A percentile compares a stretch with the other conserved stretches of the same genome.
These are phyloP conservation scores for Mycena latifolia DNA, from an alignment of 768 basidiomycete species.

Conservation along the genomic window DNA sequence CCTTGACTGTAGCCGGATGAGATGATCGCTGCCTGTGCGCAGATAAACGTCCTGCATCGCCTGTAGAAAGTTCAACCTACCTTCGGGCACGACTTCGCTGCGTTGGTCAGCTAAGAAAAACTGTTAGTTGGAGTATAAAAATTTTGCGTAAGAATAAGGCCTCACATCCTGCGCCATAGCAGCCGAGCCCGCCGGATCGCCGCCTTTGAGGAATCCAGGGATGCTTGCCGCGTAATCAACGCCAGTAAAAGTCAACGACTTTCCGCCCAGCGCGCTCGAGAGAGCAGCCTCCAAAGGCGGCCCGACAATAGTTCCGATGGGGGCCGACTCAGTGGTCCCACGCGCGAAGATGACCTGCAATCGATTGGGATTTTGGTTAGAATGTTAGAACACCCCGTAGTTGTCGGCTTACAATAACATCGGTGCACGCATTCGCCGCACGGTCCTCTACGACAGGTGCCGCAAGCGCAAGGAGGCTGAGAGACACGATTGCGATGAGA, in stretches of 20 bases:
- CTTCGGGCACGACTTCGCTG: slow-evolving; percentile 40
- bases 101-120: slow-evolving; percentile 24
- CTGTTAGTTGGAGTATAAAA: slow-evolving; percentile 22
- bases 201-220: slow-evolving; percentile 52
- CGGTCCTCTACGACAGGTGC: too few relatives aligned
- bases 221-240: slow-evolving; percentile 51
- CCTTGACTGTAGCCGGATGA: slow-evolving; percentile 42
- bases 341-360: slow-evolving; percentile 51
- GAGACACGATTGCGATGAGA: too few relatives aligned
- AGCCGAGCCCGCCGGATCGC: slow-evolving; percentile 47
- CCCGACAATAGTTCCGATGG: slow-evolving; percentile 52
- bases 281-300: slow-evolving; percentile 51
- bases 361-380: not conserved
- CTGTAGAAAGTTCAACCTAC: slow-evolving; percentile 7
- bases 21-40: slow-evolving; percentile 37
- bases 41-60: not conserved
- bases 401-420: slow-evolving; percentile 13
- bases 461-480: too few relatives aligned
- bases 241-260: slow-evolving; percentile 50
- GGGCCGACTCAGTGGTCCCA: slow-evolving; percentile 48
- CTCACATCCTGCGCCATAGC: slow-evolving; percentile 50
- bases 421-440: too few relatives aligned
- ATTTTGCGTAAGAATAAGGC: slow-evolving; percentile 10
- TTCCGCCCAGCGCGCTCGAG: slow-evolving; percentile 41
- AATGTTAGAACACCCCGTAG: too few relatives aligned